Percentiles rank a stretch among this genome's conserved stretches.
Conservation (phyloP, 352 stramenopile species). For the Phytophthora multivora region DNA sequence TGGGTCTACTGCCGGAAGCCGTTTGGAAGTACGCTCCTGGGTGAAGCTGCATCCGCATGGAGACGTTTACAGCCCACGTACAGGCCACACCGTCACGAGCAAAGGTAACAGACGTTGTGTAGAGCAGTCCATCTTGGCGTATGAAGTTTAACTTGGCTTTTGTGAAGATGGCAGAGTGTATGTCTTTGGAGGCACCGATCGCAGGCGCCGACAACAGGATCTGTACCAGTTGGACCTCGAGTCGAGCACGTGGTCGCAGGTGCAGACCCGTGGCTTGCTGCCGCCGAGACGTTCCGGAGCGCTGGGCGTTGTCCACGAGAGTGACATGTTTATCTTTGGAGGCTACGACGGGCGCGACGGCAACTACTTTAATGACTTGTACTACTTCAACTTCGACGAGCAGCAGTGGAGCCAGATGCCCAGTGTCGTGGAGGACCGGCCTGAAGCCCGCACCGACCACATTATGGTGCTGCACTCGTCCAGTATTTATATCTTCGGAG, state of each 20-base stretch:
- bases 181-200: constrained; percentile 88
- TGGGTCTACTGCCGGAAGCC: constrained; percentile 16
- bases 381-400: constrained; percentile 86
- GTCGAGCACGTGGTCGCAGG: constrained; percentile 72
- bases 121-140: background rate
- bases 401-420: constrained; percentile 83
- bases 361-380: constrained; percentile 91
- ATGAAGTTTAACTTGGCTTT: background rate
- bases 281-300: constrained; percentile 78
- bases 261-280: constrained; percentile 65
- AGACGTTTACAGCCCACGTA: constrained; percentile 85
- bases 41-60: constrained; percentile 73
- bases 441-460: constrained; percentile 84
- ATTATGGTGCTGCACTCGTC: constrained; percentile 84
- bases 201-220: constrained; percentile 79
- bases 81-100: constrained; percentile 84
- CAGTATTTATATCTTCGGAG: constrained; percentile 88
- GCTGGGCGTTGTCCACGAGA: constrained; percentile 78
- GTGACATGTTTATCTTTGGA: constrained; percentile 90
- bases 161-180: constrained; percentile 67
- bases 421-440: constrained; percentile 56
- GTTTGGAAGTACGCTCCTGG: constrained; percentile 79
- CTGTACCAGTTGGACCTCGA: constrained; percentile 82
- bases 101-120: constrained; percentile 45
- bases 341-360: constrained; percentile 90